A percentile compares a stretch with the other conserved stretches of the same genome.
phyloP scores from a whole-genome alignment of 257 asterid genomes.

The Linderniella brevidens region DNA sequence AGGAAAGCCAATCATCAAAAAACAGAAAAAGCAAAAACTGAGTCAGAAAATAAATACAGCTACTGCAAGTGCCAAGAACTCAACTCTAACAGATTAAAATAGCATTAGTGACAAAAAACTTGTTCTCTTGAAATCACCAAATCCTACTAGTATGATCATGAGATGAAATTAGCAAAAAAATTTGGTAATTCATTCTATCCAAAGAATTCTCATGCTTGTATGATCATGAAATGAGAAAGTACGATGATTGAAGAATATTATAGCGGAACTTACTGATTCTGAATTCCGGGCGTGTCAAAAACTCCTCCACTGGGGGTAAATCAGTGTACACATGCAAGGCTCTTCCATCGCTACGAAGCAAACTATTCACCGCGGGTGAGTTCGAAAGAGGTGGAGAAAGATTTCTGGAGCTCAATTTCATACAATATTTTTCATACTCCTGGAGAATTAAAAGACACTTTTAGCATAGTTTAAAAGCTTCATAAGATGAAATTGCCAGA shows the following conservation, averaged over 20 bases:
- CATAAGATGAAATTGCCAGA: neutral
- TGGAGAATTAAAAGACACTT: slow-evolving; percentile 14
- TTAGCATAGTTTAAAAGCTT: neutral
- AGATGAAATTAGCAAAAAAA: too few relatives aligned
- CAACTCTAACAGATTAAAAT: too few relatives aligned
- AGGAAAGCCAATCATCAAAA: neutral
- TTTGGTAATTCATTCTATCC: too few relatives aligned
- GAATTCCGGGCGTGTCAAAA: slow-evolving; percentile 78
- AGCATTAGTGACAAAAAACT: too few relatives aligned
- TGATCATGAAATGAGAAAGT: too few relatives aligned
- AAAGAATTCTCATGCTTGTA: too few relatives aligned
- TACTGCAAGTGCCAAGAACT: too few relatives aligned
- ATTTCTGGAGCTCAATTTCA: slow-evolving; percentile 28
- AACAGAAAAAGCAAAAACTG: too few relatives aligned
- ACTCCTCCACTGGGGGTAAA: slow-evolving; percentile 74
- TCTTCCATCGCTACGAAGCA: slow-evolving; percentile 26
- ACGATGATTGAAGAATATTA: too few relatives aligned
- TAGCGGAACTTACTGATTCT: slow-evolving; percentile 35
- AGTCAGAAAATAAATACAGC: too few relatives aligned
- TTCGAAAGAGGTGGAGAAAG: slow-evolving; percentile 18
- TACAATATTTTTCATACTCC: slow-evolving; percentile 54
- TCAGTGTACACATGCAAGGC: slow-evolving; percentile 72
- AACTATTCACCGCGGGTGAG: slow-evolving; percentile 27
- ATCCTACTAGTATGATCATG: too few relatives aligned
- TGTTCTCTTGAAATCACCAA: too few relatives aligned